phyloP scores from a whole-genome alignment of 2,329 filamentous ascomycete genomes.

The Fusarium setosum region DNA sequence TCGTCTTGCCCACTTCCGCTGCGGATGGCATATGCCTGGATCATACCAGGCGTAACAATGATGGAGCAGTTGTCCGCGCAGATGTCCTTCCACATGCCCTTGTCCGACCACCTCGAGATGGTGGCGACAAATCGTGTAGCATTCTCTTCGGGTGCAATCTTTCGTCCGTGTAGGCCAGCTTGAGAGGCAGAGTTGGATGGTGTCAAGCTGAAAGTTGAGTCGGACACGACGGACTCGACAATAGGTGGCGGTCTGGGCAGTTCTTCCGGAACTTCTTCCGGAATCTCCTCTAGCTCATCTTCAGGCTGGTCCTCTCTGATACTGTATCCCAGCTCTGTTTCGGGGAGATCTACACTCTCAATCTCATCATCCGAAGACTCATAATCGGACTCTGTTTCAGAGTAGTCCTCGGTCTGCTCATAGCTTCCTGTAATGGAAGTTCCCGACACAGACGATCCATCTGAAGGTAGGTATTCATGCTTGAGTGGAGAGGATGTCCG shows the following conservation, averaged over 20 bases:
- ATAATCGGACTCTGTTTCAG: constrained; percentile 61
- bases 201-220: constrained; percentile 71
- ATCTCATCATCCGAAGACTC: constrained; percentile 66
- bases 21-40: constrained; percentile 65
- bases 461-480: constrained; percentile 94
- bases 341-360: constrained; percentile 69
- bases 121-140: constrained; percentile 62
- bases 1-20: constrained; percentile 48
- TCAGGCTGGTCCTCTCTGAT: constrained; percentile 52
- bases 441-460: constrained; percentile 70
- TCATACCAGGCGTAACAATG: constrained; percentile 66
- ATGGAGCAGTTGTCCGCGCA: constrained; percentile 64
- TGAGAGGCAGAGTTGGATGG: constrained; percentile 89
- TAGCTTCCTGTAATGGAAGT: constrained; percentile 65
- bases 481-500: constrained; percentile 93
- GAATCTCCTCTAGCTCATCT: constrained; percentile 51
- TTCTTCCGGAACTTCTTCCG: constrained; percentile 25
- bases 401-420: constrained; percentile 56
- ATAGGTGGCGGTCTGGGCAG: constrained; percentile 36
- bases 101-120: constrained; percentile 72
- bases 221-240: constrained; percentile 56
- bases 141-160: constrained; percentile 52
- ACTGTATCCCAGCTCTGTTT: constrained; percentile 69
- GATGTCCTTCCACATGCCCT: constrained; percentile 70
- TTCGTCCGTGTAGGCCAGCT: constrained; percentile 65